phyloP scores from a whole-genome alignment of 2,329 filamentous ascomycete species.

The Colletotrichum aenigma region DNA sequence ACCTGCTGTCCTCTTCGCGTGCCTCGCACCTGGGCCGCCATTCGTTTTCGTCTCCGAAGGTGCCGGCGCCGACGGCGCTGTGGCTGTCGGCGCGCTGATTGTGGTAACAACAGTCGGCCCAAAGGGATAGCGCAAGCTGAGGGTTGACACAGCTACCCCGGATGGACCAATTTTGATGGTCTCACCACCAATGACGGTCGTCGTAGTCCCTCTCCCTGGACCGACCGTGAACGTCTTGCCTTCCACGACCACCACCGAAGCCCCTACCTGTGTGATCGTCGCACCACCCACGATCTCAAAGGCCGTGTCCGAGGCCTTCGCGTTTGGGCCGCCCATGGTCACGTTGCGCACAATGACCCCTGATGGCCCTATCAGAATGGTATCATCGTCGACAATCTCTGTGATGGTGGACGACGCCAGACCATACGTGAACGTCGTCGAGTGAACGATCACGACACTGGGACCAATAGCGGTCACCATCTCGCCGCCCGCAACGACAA shows the following conservation, averaged over 20 bases:
- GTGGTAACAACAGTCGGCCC: constrained; percentile 46
- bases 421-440: constrained; percentile 51
- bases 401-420: constrained; percentile 34
- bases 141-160: constrained; percentile 51
- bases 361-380: constrained; percentile 52
- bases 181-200: constrained; percentile 52
- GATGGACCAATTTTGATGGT: constrained; percentile 54
- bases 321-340: constrained; percentile 47
- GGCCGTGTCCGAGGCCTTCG: constrained; percentile 37
- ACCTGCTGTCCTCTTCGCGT: constrained; percentile 12
- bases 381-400: constrained; percentile 52
- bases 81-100: constrained; percentile 36
- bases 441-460: constrained; percentile 43
- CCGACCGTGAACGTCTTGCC: constrained; percentile 57
- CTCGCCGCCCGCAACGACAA: constrained; percentile 53
- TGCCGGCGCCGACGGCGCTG: constrained; percentile 20
- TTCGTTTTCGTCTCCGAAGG: constrained; percentile 9
- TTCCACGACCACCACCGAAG: constrained; percentile 52
- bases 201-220: constrained; percentile 41
- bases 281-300: constrained; percentile 57
- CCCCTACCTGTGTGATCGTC: constrained; percentile 54
- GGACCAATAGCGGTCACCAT: constrained; percentile 48
- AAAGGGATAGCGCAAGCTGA: constrained; percentile 51
- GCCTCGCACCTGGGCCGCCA: not conserved
- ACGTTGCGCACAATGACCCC: constrained; percentile 45